A percentile compares a stretch with the other conserved stretches of the same genome.
Evolutionary conservation across 768 basidiomycete genomes (phyloP).

Genomic region (Inosperma sp.): DNA sequence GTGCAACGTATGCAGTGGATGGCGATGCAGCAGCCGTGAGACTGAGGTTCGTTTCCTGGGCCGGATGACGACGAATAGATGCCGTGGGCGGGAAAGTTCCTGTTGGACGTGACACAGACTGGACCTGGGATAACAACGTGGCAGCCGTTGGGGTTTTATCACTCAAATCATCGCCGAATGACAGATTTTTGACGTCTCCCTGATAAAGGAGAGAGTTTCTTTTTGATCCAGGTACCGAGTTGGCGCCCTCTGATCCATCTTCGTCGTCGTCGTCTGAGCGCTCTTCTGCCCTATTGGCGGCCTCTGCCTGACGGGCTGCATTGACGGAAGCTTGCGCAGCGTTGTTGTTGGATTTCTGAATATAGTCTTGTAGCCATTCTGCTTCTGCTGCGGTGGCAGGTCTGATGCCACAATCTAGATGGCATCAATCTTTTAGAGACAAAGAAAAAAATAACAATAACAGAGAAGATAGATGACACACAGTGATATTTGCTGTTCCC

Average conservation of each 20-base stretch:
- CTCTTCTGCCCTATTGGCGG: slow-evolving; percentile 56
- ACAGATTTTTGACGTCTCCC: slow-evolving; percentile 55
- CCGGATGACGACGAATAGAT: slow-evolving; percentile 70
- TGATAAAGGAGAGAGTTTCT: slow-evolving; percentile 67
- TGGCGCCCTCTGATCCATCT: slow-evolving; percentile 73
- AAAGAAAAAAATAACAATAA: slow-evolving; percentile 20
- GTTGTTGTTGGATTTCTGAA: slow-evolving; percentile 85
- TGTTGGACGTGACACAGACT: slow-evolving; percentile 57
- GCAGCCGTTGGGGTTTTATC: slow-evolving; percentile 87
- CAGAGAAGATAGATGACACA: slow-evolving; percentile 37
- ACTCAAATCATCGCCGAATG: slow-evolving; percentile 61
- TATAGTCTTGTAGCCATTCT: slow-evolving; percentile 89
- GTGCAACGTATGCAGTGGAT: slow-evolving; percentile 43
- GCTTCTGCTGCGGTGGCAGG: slow-evolving; percentile 88
- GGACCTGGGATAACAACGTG: slow-evolving; percentile 70
- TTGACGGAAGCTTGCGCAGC: slow-evolving; percentile 73
- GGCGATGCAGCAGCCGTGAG: slow-evolving; percentile 58
- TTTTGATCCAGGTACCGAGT: slow-evolving; percentile 60
- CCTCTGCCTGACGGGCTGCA: slow-evolving; percentile 68
- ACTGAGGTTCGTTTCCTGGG: slow-evolving; percentile 50
- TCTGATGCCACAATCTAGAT: slow-evolving; percentile 81
- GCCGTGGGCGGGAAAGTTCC: slow-evolving; percentile 65
- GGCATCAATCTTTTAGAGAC: not conserved
- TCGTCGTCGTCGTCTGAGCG: slow-evolving; percentile 83
- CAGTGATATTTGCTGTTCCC: slow-evolving; percentile 98